Base-by-base conservation (phyloP, 2,329 filamentous ascomycete genomes). In the Aspergillus ruber region DNA sequence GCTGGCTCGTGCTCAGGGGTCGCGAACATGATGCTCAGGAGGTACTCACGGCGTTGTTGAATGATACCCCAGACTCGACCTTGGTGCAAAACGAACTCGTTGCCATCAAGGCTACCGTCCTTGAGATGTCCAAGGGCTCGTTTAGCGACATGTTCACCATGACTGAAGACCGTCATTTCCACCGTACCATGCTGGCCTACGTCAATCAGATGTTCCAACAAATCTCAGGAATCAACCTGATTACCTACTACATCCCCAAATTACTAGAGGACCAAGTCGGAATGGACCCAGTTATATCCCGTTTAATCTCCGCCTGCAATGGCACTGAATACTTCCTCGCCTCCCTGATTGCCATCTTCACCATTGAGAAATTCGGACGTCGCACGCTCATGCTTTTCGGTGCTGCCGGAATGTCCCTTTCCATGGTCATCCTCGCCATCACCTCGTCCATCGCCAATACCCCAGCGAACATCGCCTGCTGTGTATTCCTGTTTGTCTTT, bases 321-420 rank as follows among this genome's bases (percentile, higher is more conserved):
- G 76, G 75, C 29, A 78, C 75, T 0, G 75, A 77, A 49, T 79
- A 79, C 58, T 78, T 79, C 54, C 45, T 76, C 20, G 74, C 74
- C 2, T 77, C 74, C 1, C 71, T 69, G 61, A 60, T 78, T 20
- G 69, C 75, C 2, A 68, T 79, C 27, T 75, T 76, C 51, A 70
- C 72, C 9, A 72, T 78, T 48, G 74, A 78, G 54, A 70, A 67
- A 44, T 63, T 76, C 45, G 75, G 75, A 12, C 71, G 86, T 23
- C 77, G 85, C 15, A 79, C 80, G 59, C 76, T 89, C 50, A 88
- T 90, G 83, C 68, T 89, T 15, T 80, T 87, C 52, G 85, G 85
- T 45, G 80, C 81, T 0, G 68, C 78, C 29, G 82, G 82, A 0
- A 82, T 84, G 71, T 81, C 80, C 33, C 61, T 76, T 1, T 81